phyloP scores from a whole-genome alignment of 2,329 filamentous ascomycete species.

The Penicillium sp. region DNA sequence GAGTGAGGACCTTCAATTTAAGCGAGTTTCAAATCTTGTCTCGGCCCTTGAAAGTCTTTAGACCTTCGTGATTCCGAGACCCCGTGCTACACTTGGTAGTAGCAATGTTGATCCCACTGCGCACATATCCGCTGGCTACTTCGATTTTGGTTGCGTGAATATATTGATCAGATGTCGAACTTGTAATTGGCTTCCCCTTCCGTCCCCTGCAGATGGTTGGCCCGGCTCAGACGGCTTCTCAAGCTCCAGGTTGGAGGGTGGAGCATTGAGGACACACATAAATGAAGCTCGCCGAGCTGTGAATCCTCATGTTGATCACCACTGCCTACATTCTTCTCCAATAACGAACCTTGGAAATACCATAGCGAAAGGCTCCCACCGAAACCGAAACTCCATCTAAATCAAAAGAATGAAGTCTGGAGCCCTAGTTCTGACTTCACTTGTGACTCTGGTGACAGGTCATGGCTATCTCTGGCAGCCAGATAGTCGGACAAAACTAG shows the following conservation, averaged over 20 bases:
- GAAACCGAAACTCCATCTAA: not conserved
- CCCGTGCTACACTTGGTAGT: not conserved
- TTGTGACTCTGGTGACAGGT: slow-evolving; percentile 31
- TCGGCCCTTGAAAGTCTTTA: too few species aligned
- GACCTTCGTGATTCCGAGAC: not conserved
- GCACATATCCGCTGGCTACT: not conserved
- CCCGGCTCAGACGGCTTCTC: too few species aligned
- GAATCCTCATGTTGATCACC: too few species aligned
- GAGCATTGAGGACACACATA: too few species aligned
- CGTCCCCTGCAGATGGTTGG: not conserved
- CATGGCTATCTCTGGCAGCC: slow-evolving; percentile 52
- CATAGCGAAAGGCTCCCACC: too few species aligned
- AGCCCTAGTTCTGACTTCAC: not conserved
- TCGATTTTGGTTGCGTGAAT: not conserved
- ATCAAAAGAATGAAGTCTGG: not conserved
- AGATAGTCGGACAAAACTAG: slow-evolving; percentile 48
- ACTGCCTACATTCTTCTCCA: too few species aligned
- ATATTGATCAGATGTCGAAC: too few species aligned
- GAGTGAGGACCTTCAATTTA: not conserved
- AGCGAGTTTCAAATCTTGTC: not conserved
- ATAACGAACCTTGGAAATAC: too few species aligned
- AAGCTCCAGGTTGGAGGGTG: too few species aligned
- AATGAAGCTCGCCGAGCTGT: too few species aligned
- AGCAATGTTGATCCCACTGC: not conserved
- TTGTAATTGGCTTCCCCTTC: not conserved